Evolutionary conservation across 805 yeast species (phyloP), one percentile per base, ranked within the genome.

Genomic region (Torulaspora gathmanii): DNA sequence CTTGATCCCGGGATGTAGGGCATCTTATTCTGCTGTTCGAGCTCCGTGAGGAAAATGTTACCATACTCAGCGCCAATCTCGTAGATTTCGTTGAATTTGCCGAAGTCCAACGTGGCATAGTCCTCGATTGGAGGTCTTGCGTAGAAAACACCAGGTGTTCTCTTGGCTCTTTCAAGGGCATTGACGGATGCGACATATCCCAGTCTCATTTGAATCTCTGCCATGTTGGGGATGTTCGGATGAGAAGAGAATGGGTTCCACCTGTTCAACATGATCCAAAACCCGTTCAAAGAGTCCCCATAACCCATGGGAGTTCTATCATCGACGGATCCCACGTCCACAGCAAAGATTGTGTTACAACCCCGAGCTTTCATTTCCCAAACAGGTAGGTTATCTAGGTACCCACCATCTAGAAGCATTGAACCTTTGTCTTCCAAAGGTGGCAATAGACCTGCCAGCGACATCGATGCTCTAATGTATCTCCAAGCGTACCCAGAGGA

Each of bases 111-210:
- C 0, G 98, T 93, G 0, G 90, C 96, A 63, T 82, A 91, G 50
- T 79, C 75, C 55, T 91, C 97, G 56, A 93, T 86, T 0, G 99
- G 99, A 3, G 99, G 99, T 37, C 99, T 75, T 53, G 89, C 70
- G 60, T 91, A 91, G 6, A 86, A 70, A 10, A 93, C 91, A 0
- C 96, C 96, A 0, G 88, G 84, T 0, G 89, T 83, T 23, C 63
- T 70, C 61, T 91, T 93, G 1, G 96, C 97, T 47, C 76, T 73
- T 57, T 91, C 96, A 39, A 93, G 69, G 0, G 97, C 97, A 66
- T 86, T 86, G 1, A 91, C 99, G 41, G 96, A 86, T 0, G 96
- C 86, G 31, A 91, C 99, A 63, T 93, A 91, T 0, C 97, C 96
- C 49, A 91, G 70, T 45, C 98, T 73, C 70, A 88, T 76, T 68